Base-by-base conservation (phyloP, 2,329 filamentous ascomycete genomes). In the Bipolaris cookei region DNA sequence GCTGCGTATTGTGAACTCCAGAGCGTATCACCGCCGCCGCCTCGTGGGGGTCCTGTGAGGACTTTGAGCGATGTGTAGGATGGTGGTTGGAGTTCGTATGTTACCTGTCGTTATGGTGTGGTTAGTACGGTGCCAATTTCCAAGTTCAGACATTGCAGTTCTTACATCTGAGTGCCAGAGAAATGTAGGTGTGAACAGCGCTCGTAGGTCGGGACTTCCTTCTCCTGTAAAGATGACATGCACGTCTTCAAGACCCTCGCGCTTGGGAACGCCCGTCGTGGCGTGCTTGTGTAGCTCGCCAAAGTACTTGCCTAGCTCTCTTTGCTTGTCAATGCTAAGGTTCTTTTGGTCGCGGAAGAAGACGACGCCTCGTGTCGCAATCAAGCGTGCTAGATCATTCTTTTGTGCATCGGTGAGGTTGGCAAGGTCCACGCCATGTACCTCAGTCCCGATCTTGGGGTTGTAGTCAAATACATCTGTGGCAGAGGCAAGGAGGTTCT, bases 1-100 rank as follows among this genome's bases (percentile, higher is more conserved):
- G 83, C 81, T 6, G 83, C 84, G 62, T 86, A 86, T 63, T 84
- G 82, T 0, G 81, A 84, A 1, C 83, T 81, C 83, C 83, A 86
- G 38, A 85, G 78, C 0, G 83, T 86, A 61, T 85, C 83, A 34
- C 83, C 83, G 20, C 84, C 84, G 10, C 81, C 84, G 23, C 84
- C 84, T 6, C 78, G 77, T 6, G 83, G 81, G 34, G 84, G 84
- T 1, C 82, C 82, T 1, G 78, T 77, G 6, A 86, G 76, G 2
- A 86, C 72, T 65, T 84, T 85, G 18, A 86, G 74, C 1, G 79
- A 82, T 8, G 83, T 86, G 68, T 85, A 86, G 2, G 83, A 84
- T 7, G 83, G 83, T 16, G 84, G 83, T 68, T 85, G 83, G 6
- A 83, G 64, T 67, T 86, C 84, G 49, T 85, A 86, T 0, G 84